Base-by-base conservation (phyloP, 352 stramenopile species). In the Blastocystis sp. region DNA sequence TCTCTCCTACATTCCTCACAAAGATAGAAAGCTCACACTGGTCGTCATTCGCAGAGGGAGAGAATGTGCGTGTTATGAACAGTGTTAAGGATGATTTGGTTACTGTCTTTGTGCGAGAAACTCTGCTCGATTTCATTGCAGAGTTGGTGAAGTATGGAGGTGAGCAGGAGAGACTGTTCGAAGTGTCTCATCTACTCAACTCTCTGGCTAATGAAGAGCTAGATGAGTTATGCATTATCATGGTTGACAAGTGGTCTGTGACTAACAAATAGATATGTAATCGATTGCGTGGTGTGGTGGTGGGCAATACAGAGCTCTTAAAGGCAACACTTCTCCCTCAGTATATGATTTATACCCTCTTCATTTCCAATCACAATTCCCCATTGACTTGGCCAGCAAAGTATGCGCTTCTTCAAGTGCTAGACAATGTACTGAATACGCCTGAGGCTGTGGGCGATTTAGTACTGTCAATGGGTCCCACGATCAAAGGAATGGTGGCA, bases 181-280 rank as follows among this genome's bases (percentile, higher is more conserved):
- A 85, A 53, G 20, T 85, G 16, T 53, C 73, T n/a, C 34, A 20
- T 3, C 53, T 85, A 39, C 43, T 85, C 6, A 20, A 43, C 2
- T 26, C 26, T 37, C 34, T 85, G 47, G 73, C 43, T 16, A 39
- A 26, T 43, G 73, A 85, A 24, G 9, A 59, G 0, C 63, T 85
- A 24, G 73, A 85, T 43, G 73, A 85, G 50, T 30, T 85, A 1
- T 85, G 53, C 30, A 18, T 66, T 2, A 85, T 85, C n/a, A 68
- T 26, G 20, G 47, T 85, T 13, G 20, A 16, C 18, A 26, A 43
- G 20, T 8, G 13, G 5, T 18, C 11, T 3, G 3, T 16, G 2
- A 0, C 20, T 81, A 18, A 63, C 26, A 11, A 18, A 13, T 64
- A 81, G 70, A 30, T 81, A 26, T 81, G 70, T 26, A 64, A 26